Evolutionary conservation across 805 yeast genomes (phyloP).

Genomic region (Schwanniomyces pseudopolymorphus): DNA sequence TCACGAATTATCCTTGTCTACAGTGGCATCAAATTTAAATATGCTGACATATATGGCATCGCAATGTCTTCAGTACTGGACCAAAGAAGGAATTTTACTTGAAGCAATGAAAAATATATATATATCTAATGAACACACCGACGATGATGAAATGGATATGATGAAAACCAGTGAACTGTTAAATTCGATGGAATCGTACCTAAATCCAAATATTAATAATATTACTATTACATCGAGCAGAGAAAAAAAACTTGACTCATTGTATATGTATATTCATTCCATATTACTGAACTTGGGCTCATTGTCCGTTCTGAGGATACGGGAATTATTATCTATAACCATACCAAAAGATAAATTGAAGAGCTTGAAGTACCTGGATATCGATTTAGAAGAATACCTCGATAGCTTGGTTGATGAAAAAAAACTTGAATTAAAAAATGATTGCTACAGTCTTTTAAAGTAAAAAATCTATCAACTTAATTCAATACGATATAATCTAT

Average conservation of each 20-base stretch:
- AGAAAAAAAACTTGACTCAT: background rate
- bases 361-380: slow-evolving; percentile 35
- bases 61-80: slow-evolving; percentile 60
- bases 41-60: slow-evolving; percentile 43
- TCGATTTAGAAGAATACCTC: slow-evolving; percentile 44
- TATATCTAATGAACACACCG: slow-evolving; percentile 38
- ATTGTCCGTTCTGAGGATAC: slow-evolving; percentile 48
- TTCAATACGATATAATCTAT: background rate
- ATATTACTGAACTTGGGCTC: slow-evolving; percentile 59
- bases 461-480: slow-evolving; percentile 1
- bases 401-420: slow-evolving; percentile 45
- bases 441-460: slow-evolving; percentile 29
- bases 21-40: slow-evolving; percentile 33
- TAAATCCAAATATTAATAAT: background rate
- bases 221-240: background rate
- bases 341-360: slow-evolving; percentile 49
- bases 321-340: slow-evolving; percentile 52
- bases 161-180: background rate
- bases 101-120: slow-evolving; percentile 33
- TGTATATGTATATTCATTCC: slow-evolving; percentile 51
- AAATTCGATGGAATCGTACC: background rate
- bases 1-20: slow-evolving; percentile 30
- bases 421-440: slow-evolving; percentile 32
- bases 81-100: slow-evolving; percentile 50
- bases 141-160: background rate